Conservation (phyloP, 148 eudicot genomes). For the Persicaria maculosa region DNA sequence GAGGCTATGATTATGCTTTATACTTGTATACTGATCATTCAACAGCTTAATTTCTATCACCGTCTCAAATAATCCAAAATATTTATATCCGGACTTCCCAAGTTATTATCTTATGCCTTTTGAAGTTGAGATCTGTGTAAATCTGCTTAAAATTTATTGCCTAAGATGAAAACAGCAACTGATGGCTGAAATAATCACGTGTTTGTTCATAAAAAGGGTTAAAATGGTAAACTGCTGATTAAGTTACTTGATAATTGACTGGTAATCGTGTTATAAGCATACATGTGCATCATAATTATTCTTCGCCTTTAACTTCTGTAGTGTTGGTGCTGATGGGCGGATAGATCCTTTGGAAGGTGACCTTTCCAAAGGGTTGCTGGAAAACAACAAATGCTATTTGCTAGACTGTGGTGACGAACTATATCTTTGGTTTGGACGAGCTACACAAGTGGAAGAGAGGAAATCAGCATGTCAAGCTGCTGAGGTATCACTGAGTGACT, state of each 20-base stretch:
- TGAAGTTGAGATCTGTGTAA: background rate
- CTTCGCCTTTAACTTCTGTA: conserved; percentile 24
- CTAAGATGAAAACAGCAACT: background rate
- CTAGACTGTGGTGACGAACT: conserved; percentile 93
- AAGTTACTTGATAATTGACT: background rate
- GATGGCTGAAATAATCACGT: background rate
- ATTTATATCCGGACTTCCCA: background rate
- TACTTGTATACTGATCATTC: background rate
- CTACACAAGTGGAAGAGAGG: conserved; percentile 88
- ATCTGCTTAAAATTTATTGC: background rate
- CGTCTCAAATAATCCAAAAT: background rate
- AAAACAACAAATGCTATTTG: conserved; percentile 74
- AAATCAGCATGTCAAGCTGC: conserved; percentile 78
- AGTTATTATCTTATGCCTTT: background rate
- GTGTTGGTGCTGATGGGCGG: conserved; percentile 59
- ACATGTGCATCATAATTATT: background rate
- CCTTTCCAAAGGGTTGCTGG: conserved; percentile 76
- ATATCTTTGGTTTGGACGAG: conserved; percentile 92
- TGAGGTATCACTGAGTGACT: conserved; percentile 48
- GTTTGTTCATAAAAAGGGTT: background rate
- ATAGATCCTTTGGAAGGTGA: conserved; percentile 56
- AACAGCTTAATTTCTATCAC: background rate
- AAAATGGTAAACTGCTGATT: background rate
- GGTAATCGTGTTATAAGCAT: background rate
- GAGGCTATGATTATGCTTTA: background rate